Percentiles rank a stretch among this genome's conserved stretches.
Conservation (phyloP, 2,329 filamentous ascomycete species). For the Aureobasidium melanogenum region DNA sequence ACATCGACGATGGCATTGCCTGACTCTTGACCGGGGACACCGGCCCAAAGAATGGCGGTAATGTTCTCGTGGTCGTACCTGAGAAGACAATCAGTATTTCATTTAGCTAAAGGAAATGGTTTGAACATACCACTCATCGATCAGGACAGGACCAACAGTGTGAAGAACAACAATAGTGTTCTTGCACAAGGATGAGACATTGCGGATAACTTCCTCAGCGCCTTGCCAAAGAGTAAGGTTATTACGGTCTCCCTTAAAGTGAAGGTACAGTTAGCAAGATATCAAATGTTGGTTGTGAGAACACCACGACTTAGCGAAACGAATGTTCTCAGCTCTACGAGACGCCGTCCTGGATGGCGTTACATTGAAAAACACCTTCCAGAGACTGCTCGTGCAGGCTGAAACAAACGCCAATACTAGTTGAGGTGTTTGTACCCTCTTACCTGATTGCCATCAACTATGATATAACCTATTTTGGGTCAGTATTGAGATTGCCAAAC, state of each 20-base stretch:
- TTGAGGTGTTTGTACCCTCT: no score
- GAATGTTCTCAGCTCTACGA: no score
- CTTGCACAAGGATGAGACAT: constrained; percentile 65
- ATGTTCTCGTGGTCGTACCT: constrained; percentile 63
- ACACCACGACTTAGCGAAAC: no score
- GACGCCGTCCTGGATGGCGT: no score
- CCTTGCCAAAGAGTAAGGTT: constrained; percentile 85
- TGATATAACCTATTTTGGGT: constrained; percentile 52
- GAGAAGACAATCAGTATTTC: background rate
- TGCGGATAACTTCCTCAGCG: constrained; percentile 72
- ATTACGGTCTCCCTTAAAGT: constrained; percentile 83
- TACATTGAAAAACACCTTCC: no score
- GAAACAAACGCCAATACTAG: no score
- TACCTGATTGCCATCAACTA: constrained; percentile 70
- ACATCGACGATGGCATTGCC: constrained; percentile 72
- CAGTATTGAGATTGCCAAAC: no score
- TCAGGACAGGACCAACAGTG: constrained; percentile 68
- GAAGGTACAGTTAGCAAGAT: no score
- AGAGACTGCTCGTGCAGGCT: no score
- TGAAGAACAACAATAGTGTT: constrained; percentile 93
- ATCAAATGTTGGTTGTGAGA: no score
- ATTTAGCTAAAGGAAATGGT: background rate
- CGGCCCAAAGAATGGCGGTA: constrained; percentile 75
- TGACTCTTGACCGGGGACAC: constrained; percentile 73
- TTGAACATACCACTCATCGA: constrained; percentile 52